Base-by-base conservation (phyloP, 352 stramenopile species). In the Phytophthora cajani region DNA sequence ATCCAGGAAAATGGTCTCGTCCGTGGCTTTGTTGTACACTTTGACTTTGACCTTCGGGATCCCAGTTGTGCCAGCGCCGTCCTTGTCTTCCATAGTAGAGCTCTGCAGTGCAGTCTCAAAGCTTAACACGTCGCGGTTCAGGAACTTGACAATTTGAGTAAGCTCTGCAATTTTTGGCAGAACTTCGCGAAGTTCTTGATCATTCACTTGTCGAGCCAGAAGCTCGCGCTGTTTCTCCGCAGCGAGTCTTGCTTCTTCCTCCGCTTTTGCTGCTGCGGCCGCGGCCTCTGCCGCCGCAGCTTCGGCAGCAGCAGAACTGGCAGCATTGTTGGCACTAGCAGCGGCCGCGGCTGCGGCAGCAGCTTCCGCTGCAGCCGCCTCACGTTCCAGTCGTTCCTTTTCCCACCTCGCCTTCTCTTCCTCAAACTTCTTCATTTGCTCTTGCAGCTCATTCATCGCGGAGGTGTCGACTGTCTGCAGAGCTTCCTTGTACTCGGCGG, bases 101-200 rank as follows among this genome's bases (percentile, higher is more conserved):
- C 89, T 92, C 59, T 98, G 92, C 16, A 98, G 67, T 2, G 91
- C 90, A 1, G 95, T 94, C 69, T 98, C 94, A 55, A 98, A 98
- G 49, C 89, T 95, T 36, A 98, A 72, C 49, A 96, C 90, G 58
- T 97, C 90, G 9, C 94, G 88, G 65, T 98, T 97, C 52, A 98
- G 69, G 3, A 92, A 76, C 56, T 93, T 87, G 36, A 97, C 93
- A 67, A 98, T 97, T 64, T 97, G 89, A 64, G 97, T 94, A 30
- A 97, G 83, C 65, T 98, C 92, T 27, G 92, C 84, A 47, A 97
- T 97, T 72, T 98, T 98, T 1, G 94, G 94, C 38, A 98, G 68
- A 5, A 98, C 83, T 67, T 98, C 92, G 2, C 95, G 86, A 11
- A 98, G 93, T 66, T 97, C 91, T 58, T 97, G 91, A 75, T 98